Conservation (phyloP, 768 basidiomycete species). For the Suillus ampliporus region DNA sequence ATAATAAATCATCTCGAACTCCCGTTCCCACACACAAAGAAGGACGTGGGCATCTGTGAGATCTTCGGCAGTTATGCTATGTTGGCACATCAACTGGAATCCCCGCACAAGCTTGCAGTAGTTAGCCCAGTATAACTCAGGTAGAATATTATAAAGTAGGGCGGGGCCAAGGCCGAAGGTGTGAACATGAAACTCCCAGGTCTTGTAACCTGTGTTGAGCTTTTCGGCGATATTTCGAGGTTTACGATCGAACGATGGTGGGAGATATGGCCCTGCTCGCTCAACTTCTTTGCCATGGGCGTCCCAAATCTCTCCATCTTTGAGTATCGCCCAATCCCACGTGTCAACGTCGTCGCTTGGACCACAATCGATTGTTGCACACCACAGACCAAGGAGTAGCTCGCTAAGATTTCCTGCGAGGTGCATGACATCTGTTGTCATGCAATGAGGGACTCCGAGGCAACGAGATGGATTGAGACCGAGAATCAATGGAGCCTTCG, state of each 20-base stretch:
- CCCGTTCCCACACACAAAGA: conserved; percentile 29
- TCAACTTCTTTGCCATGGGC: conserved; percentile 23
- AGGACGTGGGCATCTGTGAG: too few species aligned
- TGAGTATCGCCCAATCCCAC: conserved; percentile 43
- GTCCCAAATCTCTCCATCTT: conserved; percentile 22
- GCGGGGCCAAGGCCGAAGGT: conserved; percentile 23
- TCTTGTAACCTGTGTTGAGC: conserved; percentile 36
- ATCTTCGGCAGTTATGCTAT: conserved; percentile 20
- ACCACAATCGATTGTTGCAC: conserved; percentile 23
- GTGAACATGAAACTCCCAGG: conserved; percentile 30
- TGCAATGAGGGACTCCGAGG: conserved; percentile 40
- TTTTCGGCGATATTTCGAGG: conserved; percentile 34
- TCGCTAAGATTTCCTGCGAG: conserved; percentile 34
- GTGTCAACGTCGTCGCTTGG: conserved; percentile 22
- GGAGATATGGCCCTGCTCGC: conserved; percentile 16
- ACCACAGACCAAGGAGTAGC: conserved; percentile 30
- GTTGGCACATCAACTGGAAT: conserved; percentile 28
- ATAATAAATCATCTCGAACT: conserved; percentile 38
- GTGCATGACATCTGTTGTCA: conserved; percentile 51
- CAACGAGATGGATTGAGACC: conserved; percentile 29
- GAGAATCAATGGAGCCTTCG: conserved; percentile 41
- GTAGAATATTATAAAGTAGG: conserved; percentile 25
- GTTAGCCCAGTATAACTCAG: conserved; percentile 20
- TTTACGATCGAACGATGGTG: conserved; percentile 26
- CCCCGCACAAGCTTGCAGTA: conserved; percentile 30